phyloP scores from a whole-genome alignment of 345 rosid genomes.

The Eucalyptus brandiana region DNA sequence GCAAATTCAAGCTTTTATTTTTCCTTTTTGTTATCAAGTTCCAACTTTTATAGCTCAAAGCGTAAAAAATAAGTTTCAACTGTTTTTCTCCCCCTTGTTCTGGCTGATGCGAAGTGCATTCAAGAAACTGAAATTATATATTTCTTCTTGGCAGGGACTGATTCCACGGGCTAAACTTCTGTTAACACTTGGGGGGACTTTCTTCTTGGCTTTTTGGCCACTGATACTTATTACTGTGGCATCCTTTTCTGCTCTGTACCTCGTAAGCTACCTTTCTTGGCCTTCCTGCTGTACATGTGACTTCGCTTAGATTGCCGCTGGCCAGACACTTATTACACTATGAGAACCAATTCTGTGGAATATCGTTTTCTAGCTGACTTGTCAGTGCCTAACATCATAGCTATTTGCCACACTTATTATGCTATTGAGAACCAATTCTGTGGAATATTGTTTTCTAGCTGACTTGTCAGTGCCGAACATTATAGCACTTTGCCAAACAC shows the following conservation, averaged over 20 bases:
- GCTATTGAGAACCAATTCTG: neutral
- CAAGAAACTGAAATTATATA: neutral
- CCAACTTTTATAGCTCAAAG: neutral
- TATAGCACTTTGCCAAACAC: neutral
- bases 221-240: conserved; percentile 60
- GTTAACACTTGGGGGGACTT: conserved; percentile 79
- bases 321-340: neutral
- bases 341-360: neutral
- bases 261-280: conserved; percentile 36
- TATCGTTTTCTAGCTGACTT: neutral
- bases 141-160: conserved; percentile 59
- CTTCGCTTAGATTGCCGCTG: neutral
- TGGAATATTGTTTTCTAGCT: neutral
- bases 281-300: neutral
- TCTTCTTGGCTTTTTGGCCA: conserved; percentile 86
- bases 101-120: neutral
- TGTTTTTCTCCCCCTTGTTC: neutral
- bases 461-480: neutral
- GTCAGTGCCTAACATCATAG: neutral
- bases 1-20: neutral
- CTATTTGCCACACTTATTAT: neutral
- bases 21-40: neutral
- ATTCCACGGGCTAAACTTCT: conserved; percentile 81
- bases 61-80: neutral
- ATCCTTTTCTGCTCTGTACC: conserved; percentile 61